Evolutionary conservation across 179 eudicot species (phyloP), one percentile per base, ranked within the genome.

Genomic region (Monotropa hypopitys): DNA sequence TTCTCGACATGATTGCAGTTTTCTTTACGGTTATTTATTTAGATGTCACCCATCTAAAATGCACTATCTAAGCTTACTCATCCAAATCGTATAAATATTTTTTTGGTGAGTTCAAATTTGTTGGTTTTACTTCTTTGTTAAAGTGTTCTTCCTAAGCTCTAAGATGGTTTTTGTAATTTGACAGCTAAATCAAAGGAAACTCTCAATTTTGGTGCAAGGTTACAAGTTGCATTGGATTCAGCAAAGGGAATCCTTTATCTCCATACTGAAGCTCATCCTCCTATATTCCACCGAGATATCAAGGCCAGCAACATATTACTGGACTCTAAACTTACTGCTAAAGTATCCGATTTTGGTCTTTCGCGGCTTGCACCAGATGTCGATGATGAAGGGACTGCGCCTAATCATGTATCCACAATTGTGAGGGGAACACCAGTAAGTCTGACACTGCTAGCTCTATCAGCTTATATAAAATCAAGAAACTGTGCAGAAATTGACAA

Each of bases 401-500:
- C 89, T 33, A 79, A 67, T 79, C 88, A 90, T 70, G 87, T 90
- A 28, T 90, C 91, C 32, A 90, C 96, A 62, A 84, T 87, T 62
- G 96, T 90, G 45, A 90, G 85, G 80, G 92, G 96, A 16, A 90
- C 96, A 30, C 96, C 96, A 77, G 96, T 90, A 84, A 77, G 88
- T 66, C 70, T 77, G 38, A 73, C 78, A 56, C 21, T 46, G 3
- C 65, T 32, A 18, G 16, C 57, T 32, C 43, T 73, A 47, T 53
- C 9, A n/a, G 42, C n/a, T 51, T 35, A 50, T 53, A 33, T 73
- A 33, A 73, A 53, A 33, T 49, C 26, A 5, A 2, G 63, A 15
- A 53, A 73, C 46, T 20, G 23, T 51, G 16, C 23, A 49, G 75
- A 47, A 18, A 72, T 30, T 45, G 62, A 59, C 28, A 11, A 12